These are phyloP conservation scores for Venturiaceae sp. DNA, from an alignment of 2,329 filamentous ascomycete genomes.

Conservation along the genomic window DNA sequence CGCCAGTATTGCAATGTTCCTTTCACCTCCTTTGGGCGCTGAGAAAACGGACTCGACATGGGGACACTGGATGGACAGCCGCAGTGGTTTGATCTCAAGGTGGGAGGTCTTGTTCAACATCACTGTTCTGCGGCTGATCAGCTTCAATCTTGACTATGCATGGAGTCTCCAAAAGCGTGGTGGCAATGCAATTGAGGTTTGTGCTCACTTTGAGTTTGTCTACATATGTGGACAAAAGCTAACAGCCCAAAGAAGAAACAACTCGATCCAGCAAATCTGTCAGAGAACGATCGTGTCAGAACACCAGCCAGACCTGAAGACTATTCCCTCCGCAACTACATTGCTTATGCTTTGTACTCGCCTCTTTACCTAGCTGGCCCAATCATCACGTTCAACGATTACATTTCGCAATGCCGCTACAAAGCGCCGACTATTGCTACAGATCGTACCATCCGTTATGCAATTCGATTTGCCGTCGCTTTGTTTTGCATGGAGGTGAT, in stretches of 20 bases:
- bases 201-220: slow-evolving; percentile 17
- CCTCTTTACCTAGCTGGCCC: slow-evolving; percentile 89
- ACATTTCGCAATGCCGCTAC: slow-evolving; percentile 76
- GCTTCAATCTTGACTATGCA: slow-evolving; percentile 95
- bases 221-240: slow-evolving; percentile 30
- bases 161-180: slow-evolving; percentile 67
- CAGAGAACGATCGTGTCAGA: slow-evolving; percentile 76
- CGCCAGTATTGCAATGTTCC: slow-evolving; percentile 46
- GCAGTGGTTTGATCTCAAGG: slow-evolving; percentile 72
- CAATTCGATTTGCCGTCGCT: slow-evolving; percentile 67
- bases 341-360: slow-evolving; percentile 84
- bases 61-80: slow-evolving; percentile 65
- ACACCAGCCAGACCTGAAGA: slow-evolving; percentile 62
- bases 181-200: slow-evolving; percentile 71
- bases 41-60: slow-evolving; percentile 42
- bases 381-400: slow-evolving; percentile 97
- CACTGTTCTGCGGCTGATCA: slow-evolving; percentile 83
- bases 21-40: slow-evolving; percentile 32
- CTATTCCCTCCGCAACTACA: slow-evolving; percentile 75
- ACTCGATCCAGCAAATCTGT: slow-evolving; percentile 76
- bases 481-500: slow-evolving; percentile 79
- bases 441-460: slow-evolving; percentile 69
- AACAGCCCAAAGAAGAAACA: slow-evolving; percentile 90
- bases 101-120: slow-evolving; percentile 99
- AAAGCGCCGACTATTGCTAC: slow-evolving; percentile 59